Evolutionary conservation across 1,284 basidiomycete genomes (phyloP).

Genomic region (Pseudozyma flocculosa): DNA sequence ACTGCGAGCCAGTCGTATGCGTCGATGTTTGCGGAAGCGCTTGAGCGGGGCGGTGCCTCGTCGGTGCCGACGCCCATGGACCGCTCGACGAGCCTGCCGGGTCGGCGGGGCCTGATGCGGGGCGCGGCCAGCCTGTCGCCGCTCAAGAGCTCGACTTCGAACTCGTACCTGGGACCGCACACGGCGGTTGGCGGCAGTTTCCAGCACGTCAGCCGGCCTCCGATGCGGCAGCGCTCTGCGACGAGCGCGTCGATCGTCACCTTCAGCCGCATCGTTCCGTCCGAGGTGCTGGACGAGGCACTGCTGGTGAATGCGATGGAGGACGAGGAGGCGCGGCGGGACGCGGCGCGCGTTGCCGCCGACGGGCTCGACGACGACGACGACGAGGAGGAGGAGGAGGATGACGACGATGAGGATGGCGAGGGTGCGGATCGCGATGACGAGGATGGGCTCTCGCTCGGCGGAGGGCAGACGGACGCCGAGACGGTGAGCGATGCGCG

Average conservation of each 20-base stretch:
- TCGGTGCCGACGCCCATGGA: constrained; percentile 16
- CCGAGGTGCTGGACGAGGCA: constrained; percentile 35
- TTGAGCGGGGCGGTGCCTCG: neutral
- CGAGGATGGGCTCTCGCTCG: no score
- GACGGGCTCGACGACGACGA: constrained; percentile 8
- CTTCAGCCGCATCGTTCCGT: constrained; percentile 28
- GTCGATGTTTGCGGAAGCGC: neutral
- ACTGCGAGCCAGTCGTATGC: neutral
- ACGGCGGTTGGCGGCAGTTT: constrained; percentile 12
- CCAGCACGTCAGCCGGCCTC: constrained; percentile 20
- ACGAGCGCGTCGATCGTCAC: constrained; percentile 26
- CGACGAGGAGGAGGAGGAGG: constrained; percentile 10
- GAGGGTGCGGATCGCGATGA: neutral
- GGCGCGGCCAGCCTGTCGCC: neutral
- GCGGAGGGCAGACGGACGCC: no score
- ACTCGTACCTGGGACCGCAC: neutral
- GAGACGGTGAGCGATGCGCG: no score
- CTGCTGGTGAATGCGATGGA: constrained; percentile 25
- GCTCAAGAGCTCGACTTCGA: constrained; percentile 2
- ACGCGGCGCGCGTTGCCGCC: constrained; percentile 7
- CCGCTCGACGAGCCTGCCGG: constrained; percentile 26
- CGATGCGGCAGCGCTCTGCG: constrained; percentile 27
- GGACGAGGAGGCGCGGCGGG: constrained; percentile 33
- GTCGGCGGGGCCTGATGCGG: constrained; percentile 10
- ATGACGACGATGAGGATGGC: constrained; percentile 16